Conservation (phyloP, 176 grass and related monocot genomes). For the Metroxylon sagu region DNA sequence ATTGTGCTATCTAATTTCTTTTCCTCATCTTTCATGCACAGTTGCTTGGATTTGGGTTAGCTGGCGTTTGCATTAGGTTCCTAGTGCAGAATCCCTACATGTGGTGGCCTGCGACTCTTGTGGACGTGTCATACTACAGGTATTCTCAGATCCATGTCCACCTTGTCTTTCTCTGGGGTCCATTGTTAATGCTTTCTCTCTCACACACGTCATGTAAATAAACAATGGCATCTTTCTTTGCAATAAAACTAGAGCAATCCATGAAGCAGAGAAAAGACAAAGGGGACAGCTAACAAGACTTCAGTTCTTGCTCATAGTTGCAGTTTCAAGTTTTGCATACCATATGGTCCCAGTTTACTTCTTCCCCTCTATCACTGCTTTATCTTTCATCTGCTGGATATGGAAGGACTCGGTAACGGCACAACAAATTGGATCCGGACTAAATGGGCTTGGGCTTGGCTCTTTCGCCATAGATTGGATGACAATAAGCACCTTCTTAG, state of each 20-base stretch:
- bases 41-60: slow-evolving; percentile 84
- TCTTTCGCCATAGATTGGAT: slow-evolving; percentile 68
- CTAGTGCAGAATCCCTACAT: slow-evolving; percentile 87
- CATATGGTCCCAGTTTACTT: slow-evolving; percentile 63
- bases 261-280: slow-evolving; percentile 58
- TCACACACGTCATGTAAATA: neutral
- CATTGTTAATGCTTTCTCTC: neutral
- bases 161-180: too few relatives aligned
- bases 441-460: slow-evolving; percentile 53
- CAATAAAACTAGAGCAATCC: slow-evolving; percentile 42
- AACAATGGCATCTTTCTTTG: neutral
- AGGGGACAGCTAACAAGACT: slow-evolving; percentile 50
- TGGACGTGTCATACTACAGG: slow-evolving; percentile 78
- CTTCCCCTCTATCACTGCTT: slow-evolving; percentile 58
- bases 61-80: slow-evolving; percentile 62
- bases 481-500: slow-evolving; percentile 41
- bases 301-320: slow-evolving; percentile 67
- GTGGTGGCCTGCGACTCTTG: slow-evolving; percentile 81
- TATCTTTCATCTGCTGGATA: slow-evolving; percentile 43
- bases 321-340: slow-evolving; percentile 59
- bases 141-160: neutral
- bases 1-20: too few relatives aligned
- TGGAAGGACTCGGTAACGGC: slow-evolving; percentile 53
- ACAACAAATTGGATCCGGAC: slow-evolving; percentile 65
- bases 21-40: slow-evolving; percentile 4